Conservation (phyloP, 2,329 filamentous ascomycete species). For the Colletotrichum sp. region DNA sequence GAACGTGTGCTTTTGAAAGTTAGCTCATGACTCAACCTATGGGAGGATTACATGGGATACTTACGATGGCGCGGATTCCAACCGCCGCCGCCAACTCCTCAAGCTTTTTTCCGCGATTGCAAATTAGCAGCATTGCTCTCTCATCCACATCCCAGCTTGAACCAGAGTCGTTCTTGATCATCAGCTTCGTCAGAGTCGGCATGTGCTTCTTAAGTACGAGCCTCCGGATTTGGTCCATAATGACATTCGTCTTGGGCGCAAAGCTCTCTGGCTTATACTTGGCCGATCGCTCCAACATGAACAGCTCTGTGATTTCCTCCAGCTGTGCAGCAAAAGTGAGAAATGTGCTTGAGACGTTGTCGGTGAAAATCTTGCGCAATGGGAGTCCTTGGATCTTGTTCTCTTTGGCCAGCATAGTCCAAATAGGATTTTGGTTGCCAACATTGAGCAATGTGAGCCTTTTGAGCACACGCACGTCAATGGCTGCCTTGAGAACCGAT, state of each 20-base stretch:
- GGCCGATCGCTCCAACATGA: slow-evolving; percentile 58
- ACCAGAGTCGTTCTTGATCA: slow-evolving; percentile 62
- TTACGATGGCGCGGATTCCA: slow-evolving; percentile 58
- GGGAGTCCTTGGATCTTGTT: slow-evolving; percentile 55
- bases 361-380: slow-evolving; percentile 64
- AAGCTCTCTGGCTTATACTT: slow-evolving; percentile 59
- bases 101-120: slow-evolving; percentile 50
- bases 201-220: slow-evolving; percentile 63
- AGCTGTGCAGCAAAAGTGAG: slow-evolving; percentile 58
- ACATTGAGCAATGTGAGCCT: slow-evolving; percentile 67
- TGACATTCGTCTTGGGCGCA: slow-evolving; percentile 51
- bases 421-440: slow-evolving; percentile 64
- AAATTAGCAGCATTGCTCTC: slow-evolving; percentile 59
- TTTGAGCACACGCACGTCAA: slow-evolving; percentile 62
- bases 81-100: slow-evolving; percentile 62
- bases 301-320: slow-evolving; percentile 59
- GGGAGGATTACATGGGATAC: slow-evolving; percentile 26
- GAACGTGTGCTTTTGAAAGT: slow-evolving; percentile 53
- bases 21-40: neutral
- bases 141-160: slow-evolving; percentile 61
- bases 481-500: slow-evolving; percentile 56
- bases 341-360: slow-evolving; percentile 62
- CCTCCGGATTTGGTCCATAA: slow-evolving; percentile 62
- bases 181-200: slow-evolving; percentile 54
- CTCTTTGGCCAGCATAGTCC: slow-evolving; percentile 59